Base-by-base conservation (phyloP, 2,329 filamentous ascomycete species). In the Phyllosticta citrichinensis region DNA sequence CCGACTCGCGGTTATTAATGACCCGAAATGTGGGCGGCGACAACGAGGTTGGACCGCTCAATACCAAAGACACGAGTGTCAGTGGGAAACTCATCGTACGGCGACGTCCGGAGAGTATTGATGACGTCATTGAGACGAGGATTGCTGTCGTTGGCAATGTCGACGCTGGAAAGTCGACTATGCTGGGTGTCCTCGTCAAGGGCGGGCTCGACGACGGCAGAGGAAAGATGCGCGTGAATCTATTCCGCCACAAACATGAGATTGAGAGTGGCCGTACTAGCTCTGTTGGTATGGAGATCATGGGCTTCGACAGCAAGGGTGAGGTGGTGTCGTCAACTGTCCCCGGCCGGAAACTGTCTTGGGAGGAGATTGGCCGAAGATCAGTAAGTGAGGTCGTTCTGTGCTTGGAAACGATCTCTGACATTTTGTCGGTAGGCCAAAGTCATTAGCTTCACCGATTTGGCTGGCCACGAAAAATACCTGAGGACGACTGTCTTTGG, bases 141-240 rank as follows among this genome's bases (percentile, higher is more conserved):
- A 95, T 99, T 76, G 94, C 93, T 0, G 94, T 99, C 0, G 94
- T 99, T 8, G 94, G 94, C 56, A 99, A 99, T 77, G 88, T 99
- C 60, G 94, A 99, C 73, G 94, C 94, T 10, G 94, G 94, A 0
- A 99, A 99, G 77, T 96, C 90, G 71, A 97, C 94, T 27, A 88
- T 97, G 83, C 79, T 99, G 2, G 94, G 94, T 52, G 94, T 99
- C 1, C 80, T 99, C 5, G 94, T 97, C 6, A 97, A 97, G 75
- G 94, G 94, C 5, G 89, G 89, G 57, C 84, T 99, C 1, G 94
- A 99, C 68, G 94, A 99, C 75, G 94, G 94, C 17, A 84, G 94
- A 70, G 94, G 94, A 12, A 93, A 89, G 73, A 93, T 94, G 54
- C 87, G 94, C 64, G 89, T 99, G 57, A 97, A 96, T 66, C 84